A percentile compares a stretch with the other conserved stretches of the same genome.
Conservation (phyloP, 441 rosid genomes). For the Euphorbia celastroides region DNA sequence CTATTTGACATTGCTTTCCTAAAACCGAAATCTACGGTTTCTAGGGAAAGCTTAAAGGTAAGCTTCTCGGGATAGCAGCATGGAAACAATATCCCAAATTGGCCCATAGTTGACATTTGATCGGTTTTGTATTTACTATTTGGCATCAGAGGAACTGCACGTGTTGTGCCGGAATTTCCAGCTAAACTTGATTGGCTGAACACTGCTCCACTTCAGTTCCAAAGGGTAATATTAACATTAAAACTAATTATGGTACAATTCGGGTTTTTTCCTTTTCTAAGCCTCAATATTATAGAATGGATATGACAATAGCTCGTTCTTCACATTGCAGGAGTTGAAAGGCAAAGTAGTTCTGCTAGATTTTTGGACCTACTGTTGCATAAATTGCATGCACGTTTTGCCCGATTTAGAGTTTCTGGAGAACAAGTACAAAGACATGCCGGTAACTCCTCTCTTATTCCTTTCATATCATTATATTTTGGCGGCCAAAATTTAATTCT, state of each 20-base stretch:
- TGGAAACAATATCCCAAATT: not conserved
- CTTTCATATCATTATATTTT: slow-evolving; percentile 15
- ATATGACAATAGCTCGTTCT: slow-evolving; percentile 7
- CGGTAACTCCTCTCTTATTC: slow-evolving; percentile 41
- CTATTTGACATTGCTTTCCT: too few relatives aligned
- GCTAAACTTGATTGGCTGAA: slow-evolving; percentile 87
- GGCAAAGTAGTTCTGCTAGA: slow-evolving; percentile 95
- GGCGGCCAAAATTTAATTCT: not conserved
- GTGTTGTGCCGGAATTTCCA: slow-evolving; percentile 80
- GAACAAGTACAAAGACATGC: slow-evolving; percentile 81
- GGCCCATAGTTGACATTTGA: slow-evolving; percentile 9
- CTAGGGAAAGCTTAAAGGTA: too few relatives aligned
- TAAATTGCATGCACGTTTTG: slow-evolving; percentile 92
- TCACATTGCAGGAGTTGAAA: slow-evolving; percentile 62
- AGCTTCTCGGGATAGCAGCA: too few relatives aligned
- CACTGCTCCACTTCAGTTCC: slow-evolving; percentile 80
- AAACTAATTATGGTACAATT: slow-evolving; percentile 11
- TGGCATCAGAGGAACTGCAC: slow-evolving; percentile 51
- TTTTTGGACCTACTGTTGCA: slow-evolving; percentile 98
- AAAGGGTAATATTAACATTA: slow-evolving; percentile 49
- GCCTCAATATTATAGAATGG: not conserved
- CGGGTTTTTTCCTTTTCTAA: not conserved
- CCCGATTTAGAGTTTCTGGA: slow-evolving; percentile 90
- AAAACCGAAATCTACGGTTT: too few relatives aligned
- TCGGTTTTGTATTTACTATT: slow-evolving; percentile 7